Evolutionary conservation across 345 rosid species (phyloP), one percentile per base, ranked within the genome.

Genomic region (Euphorbia lathyris): DNA sequence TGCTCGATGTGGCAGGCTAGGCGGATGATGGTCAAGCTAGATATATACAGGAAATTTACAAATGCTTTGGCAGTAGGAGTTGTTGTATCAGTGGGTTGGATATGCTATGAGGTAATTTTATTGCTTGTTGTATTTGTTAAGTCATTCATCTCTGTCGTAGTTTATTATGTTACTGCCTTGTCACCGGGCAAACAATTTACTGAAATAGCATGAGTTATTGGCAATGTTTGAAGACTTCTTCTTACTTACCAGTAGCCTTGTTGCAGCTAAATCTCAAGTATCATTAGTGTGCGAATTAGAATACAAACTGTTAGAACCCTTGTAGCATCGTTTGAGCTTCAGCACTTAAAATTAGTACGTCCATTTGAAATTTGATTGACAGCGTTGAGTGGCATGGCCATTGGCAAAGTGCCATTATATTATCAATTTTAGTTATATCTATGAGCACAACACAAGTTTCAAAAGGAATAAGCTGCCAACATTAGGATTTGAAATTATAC

Each of bases 51-150:
- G 74, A 95, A 89, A 85, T 92, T 95, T 80, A 92, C 99, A n/a
- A 95, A 89, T 74, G 97, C 98, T 67, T 78, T 95, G 85, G 97
- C 88, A 23, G 96, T 92, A n/a, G 86, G 96, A 56, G 91, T 92
- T 69, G 78, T 92, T 62, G 91, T 92, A 43, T 95, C 99, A 51
- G 87, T 90, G 29, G 98, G 99, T 66, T 95, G 98, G 99, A 84
- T 85, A 74, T 95, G 98, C 87, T 95, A 95, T 36, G 98, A 95
- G 98, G 99, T 95, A 83, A 71, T 11, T 43, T 29, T 13, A 19
- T 40, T 66, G 22, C 56, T n/a, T 13, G 30, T 42, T 20, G 9
- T 55, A 30, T 30, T 8, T 47, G 16, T 22, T 20, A 60, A 55
- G 36, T 40, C 14, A 13, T 25, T 57, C 57, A 64, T 61, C 30